Conservation (phyloP, 148 eudicot species). For the Fallopia convolvulus region DNA sequence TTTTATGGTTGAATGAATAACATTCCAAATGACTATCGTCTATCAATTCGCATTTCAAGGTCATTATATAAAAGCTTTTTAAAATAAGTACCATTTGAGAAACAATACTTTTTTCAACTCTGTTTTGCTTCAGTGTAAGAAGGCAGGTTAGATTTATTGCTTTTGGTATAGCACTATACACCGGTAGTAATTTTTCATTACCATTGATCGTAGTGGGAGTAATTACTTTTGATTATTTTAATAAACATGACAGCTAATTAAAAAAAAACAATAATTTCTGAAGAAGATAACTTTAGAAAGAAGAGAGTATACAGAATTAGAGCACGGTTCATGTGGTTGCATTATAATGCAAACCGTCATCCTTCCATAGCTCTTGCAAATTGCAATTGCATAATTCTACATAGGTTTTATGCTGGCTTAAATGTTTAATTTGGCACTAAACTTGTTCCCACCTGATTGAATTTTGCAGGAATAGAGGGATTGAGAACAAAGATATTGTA, state of each 20-base stretch:
- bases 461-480: slow-evolving; percentile 39
- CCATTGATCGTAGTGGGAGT: neutral
- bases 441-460: too few relatives aligned
- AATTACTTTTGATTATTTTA: neutral
- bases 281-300: neutral
- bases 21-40: too few relatives aligned
- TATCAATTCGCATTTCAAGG: too few relatives aligned
- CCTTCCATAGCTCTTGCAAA: too few relatives aligned
- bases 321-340: neutral
- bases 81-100: too few relatives aligned
- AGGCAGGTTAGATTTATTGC: neutral
- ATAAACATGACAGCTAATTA: neutral
- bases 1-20: too few relatives aligned
- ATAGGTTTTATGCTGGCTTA: too few relatives aligned
- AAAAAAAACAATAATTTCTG: neutral
- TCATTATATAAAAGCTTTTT: too few relatives aligned
- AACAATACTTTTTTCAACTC: neutral
- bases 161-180: neutral
- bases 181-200: neutral
- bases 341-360: neutral
- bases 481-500: slow-evolving; percentile 54
- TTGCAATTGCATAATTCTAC: neutral
- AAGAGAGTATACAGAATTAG: neutral
- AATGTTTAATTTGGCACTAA: too few relatives aligned
- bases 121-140: neutral